Base-by-base conservation (phyloP, 306 rosid genomes). In the Begonia loranthoides region DNA sequence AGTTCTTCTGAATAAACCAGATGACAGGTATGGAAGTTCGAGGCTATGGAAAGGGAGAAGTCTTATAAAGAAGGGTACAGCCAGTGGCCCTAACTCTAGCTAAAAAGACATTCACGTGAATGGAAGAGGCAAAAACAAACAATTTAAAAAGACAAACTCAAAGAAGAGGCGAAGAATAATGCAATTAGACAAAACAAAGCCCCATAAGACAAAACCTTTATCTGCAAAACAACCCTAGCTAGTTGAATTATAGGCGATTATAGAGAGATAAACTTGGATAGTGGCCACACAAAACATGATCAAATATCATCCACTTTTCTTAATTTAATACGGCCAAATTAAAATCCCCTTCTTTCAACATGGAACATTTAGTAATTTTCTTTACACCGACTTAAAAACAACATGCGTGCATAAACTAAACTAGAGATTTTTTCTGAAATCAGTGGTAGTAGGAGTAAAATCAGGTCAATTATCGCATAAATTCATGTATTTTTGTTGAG, bases 21-120 rank as follows among this genome's bases (percentile, higher is more conserved):
- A 2, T 13, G 16, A n/a, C 12, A 52, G n/a, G 13, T 52, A 36
- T 4, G 15, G n/a, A 22, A 33, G 43, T 38, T 21, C 67, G 54
- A 51, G 13, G 53, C 44, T 13, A 44, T 58, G 40, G 63, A 68
- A 61, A 16, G 68, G 56, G 45, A 58, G 49, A 36, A 44, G 53
- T 64, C 41, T 63, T 70, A 46, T 63, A 68, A 72, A 74, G 66
- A 46, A 56, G 41, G 41, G 51, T 46, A 55, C 59, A 57, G 52
- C 45, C 55, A 34, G 51, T 55, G 13, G 41, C 28, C 12, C 16
- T 14, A 15, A 38, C 28, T 53, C 52, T 58, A 48, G 24, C 48
- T 55, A 46, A 54, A 52, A 75, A 43, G 84, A 45, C 50, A 63
- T 82, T 86, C 95, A 74, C 95, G 95, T 86, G 95, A 82, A 41